Percentiles rank a stretch among this genome's conserved stretches.
Conservation (phyloP, 1,284 basidiomycete species). For the Malassezia sympodialis region DNA sequence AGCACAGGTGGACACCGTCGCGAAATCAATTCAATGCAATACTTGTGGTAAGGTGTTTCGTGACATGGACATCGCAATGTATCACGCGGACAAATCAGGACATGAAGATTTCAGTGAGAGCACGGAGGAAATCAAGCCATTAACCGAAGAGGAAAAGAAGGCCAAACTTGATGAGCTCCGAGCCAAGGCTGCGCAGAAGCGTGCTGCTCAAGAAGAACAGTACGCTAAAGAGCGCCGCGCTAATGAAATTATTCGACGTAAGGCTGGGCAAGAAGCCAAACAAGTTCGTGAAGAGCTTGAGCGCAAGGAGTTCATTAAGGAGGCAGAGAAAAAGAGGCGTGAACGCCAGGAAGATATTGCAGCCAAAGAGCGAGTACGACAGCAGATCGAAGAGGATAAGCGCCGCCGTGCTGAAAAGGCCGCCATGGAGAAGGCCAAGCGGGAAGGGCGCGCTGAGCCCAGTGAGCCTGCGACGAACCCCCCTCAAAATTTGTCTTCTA, state of each 20-base stretch:
- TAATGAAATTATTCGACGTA: conserved; percentile 45
- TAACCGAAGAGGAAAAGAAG: conserved; percentile 89
- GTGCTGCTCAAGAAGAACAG: conserved; percentile 32
- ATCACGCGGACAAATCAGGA: conserved; percentile 87
- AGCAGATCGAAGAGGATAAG: conserved; percentile 46
- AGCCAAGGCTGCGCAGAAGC: conserved; percentile 34
- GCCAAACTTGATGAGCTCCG: conserved; percentile 62
- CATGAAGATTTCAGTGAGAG: conserved; percentile 81
- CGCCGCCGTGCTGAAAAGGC: conserved; percentile 39
- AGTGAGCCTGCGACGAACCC: not conserved
- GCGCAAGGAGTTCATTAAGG: conserved; percentile 41
- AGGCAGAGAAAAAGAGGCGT: conserved; percentile 38
- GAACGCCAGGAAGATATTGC: conserved; percentile 32
- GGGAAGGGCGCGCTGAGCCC: conserved; percentile 20
- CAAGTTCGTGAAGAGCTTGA: conserved; percentile 40
- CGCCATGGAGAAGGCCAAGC: conserved; percentile 37
- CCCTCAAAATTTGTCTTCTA: conserved; percentile 17
- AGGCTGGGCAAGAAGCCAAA: conserved; percentile 39
- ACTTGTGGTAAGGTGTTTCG: conserved; percentile 51
- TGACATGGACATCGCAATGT: conserved; percentile 77
- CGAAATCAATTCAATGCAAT: conserved; percentile 39
- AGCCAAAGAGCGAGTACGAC: conserved; percentile 39
- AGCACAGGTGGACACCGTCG: conserved; percentile 21
- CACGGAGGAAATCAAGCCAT: conserved; percentile 83
- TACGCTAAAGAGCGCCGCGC: conserved; percentile 34